A percentile compares a stretch with the other conserved stretches of the same genome.
These are phyloP conservation scores for Ogataea pini DNA, from an alignment of 805 yeast species.

Conservation along the genomic window DNA sequence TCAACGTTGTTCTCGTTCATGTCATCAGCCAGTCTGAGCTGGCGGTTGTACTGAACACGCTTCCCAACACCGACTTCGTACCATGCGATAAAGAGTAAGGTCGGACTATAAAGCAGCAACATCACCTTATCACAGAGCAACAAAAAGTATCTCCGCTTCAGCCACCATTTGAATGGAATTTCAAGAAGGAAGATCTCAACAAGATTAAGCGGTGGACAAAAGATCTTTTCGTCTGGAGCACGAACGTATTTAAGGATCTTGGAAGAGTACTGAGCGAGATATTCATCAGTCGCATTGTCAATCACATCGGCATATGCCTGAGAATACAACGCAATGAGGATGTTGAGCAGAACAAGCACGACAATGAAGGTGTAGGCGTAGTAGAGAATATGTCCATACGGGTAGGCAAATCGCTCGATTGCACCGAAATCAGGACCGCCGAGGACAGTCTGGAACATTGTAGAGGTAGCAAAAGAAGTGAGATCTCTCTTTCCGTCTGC, in stretches of 20 bases:
- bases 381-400: constrained; percentile 79
- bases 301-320: constrained; percentile 81
- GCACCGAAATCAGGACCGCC: constrained; percentile 74
- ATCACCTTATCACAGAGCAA: constrained; percentile 55
- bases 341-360: constrained; percentile 73
- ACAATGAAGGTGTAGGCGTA: constrained; percentile 77
- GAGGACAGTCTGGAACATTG: constrained; percentile 69
- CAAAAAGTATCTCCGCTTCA: constrained; percentile 33
- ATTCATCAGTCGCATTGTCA: constrained; percentile 82
- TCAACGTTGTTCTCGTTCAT: constrained; percentile 75
- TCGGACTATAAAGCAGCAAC: constrained; percentile 69
- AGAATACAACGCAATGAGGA: constrained; percentile 80
- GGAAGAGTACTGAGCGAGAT: constrained; percentile 79
- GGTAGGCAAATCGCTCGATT: constrained; percentile 74
- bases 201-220: constrained; percentile 81
- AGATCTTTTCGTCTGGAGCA: constrained; percentile 85
- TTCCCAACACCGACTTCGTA: constrained; percentile 69
- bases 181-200: constrained; percentile 60
- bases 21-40: constrained; percentile 66
- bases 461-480: constrained; percentile 60
- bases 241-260: constrained; percentile 81
- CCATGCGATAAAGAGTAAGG: constrained; percentile 57
- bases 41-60: constrained; percentile 70
- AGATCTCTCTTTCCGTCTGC: constrained; percentile 84
- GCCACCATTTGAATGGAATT: constrained; percentile 41